A percentile compares a stretch with the other conserved stretches of the same genome.
These are phyloP conservation scores for Conticribra guillardii DNA, from an alignment of 108 stramenopile species.

Conservation along the genomic window DNA sequence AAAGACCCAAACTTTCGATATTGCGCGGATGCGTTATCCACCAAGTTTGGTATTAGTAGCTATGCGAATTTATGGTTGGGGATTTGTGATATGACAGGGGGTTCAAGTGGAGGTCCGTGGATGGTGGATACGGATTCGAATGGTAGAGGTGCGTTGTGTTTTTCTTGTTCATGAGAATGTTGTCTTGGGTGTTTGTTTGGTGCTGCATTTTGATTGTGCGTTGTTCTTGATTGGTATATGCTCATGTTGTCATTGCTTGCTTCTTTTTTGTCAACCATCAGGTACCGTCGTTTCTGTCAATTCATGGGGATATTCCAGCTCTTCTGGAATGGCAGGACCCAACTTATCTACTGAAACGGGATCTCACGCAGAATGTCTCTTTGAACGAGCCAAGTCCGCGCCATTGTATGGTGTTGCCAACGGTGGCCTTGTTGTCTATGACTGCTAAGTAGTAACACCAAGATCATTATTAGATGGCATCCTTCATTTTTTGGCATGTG, in stretches of 20 bases:
- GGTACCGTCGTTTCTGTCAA: constrained; percentile 34
- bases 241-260: neutral
- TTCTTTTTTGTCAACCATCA: neutral
- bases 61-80: constrained; percentile 46
- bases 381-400: constrained; percentile 32
- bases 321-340: constrained; percentile 44
- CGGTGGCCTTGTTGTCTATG: constrained; percentile 31
- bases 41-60: constrained; percentile 31
- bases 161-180: too few species aligned
- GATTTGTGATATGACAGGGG: constrained; percentile 42
- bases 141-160: constrained; percentile 19
- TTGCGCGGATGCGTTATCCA: constrained; percentile 19
- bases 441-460: too few species aligned
- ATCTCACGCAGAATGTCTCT: constrained; percentile 38
- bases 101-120: constrained; percentile 43
- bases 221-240: neutral
- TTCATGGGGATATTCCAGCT: constrained; percentile 44
- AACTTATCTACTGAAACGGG: constrained; percentile 27
- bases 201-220: too few species aligned
- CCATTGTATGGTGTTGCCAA: constrained; percentile 7
- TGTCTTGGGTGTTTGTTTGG: too few species aligned
- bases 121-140: constrained; percentile 33
- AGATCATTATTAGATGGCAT: neutral
- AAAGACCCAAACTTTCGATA: constrained; percentile 47
- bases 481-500: neutral